These are phyloP conservation scores for Aspergillus cejpii DNA, from an alignment of 2,329 filamentous ascomycete genomes.

Conservation along the genomic window DNA sequence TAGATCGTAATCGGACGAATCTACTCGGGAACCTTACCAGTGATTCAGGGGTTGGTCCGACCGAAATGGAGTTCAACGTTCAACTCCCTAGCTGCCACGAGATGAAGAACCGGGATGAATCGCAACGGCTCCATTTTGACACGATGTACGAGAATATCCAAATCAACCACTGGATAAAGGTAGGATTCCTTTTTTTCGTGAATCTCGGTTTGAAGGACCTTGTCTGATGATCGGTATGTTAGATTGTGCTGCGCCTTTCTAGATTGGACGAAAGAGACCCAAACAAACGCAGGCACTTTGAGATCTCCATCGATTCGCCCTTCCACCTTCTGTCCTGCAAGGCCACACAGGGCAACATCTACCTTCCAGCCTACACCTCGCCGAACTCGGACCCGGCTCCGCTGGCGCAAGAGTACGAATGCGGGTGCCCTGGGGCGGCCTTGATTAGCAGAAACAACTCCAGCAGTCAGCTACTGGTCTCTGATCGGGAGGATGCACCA, in stretches of 20 bases:
- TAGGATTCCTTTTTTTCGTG: slow-evolving; percentile 31
- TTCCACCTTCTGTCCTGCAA: slow-evolving; percentile 90
- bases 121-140: slow-evolving; percentile 69
- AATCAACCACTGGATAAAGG: slow-evolving; percentile 95
- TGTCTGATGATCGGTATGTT: slow-evolving; percentile 13
- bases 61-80: slow-evolving; percentile 90
- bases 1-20: slow-evolving; percentile 55
- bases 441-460: slow-evolving; percentile 27
- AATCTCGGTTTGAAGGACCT: background rate
- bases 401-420: slow-evolving; percentile 54
- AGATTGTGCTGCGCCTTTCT: slow-evolving; percentile 90
- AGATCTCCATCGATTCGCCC: slow-evolving; percentile 93
- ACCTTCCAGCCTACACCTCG: slow-evolving; percentile 70
- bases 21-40: slow-evolving; percentile 72
- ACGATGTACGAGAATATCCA: slow-evolving; percentile 92
- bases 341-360: slow-evolving; percentile 84
- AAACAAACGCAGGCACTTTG: slow-evolving; percentile 76
- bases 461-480: slow-evolving; percentile 15
- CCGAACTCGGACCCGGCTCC: slow-evolving; percentile 46
- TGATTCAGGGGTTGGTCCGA: slow-evolving; percentile 73
- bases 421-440: slow-evolving; percentile 62
- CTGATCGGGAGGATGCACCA: slow-evolving; percentile 28
- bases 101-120: slow-evolving; percentile 65
- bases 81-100: slow-evolving; percentile 83
- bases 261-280: slow-evolving; percentile 73